Conservation (phyloP, 768 basidiomycete species). For the Grammothele lineata region DNA sequence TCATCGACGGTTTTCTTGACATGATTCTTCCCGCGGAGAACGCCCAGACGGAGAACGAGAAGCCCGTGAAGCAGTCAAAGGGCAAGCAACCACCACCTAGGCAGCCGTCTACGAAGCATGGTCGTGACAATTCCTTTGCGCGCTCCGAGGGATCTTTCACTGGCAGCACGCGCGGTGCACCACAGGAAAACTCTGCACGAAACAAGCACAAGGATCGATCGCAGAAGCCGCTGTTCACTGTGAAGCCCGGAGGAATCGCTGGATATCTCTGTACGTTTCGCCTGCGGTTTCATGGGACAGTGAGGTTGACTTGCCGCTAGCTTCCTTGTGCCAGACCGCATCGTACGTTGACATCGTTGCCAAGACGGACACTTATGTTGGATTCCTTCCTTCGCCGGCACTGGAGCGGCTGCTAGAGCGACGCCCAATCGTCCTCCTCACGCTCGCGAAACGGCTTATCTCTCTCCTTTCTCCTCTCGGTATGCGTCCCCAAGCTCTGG, state of each 20-base stretch:
- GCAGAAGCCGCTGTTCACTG: conserved; percentile 83
- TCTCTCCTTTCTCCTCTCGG: conserved; percentile 91
- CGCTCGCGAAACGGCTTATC: conserved; percentile 93
- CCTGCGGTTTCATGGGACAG: background rate
- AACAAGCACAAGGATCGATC: conserved; percentile 31
- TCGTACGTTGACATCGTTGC: conserved; percentile 97
- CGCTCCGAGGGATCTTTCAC: conserved; percentile 10
- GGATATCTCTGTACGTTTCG: conserved; percentile 76
- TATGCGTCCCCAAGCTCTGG: conserved; percentile 41
- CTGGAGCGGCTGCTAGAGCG: conserved; percentile 90
- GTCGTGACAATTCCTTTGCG: conserved; percentile 1
- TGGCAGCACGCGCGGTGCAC: conserved; percentile 6
- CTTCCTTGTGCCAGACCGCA: conserved; percentile 85
- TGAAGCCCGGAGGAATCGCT: conserved; percentile 96
- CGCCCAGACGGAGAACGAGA: background rate
- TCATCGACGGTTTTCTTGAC: conserved; percentile 94
- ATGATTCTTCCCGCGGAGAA: conserved; percentile 64
- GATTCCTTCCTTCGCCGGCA: conserved; percentile 85
- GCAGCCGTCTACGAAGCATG: background rate
- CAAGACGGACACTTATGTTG: conserved; percentile 98
- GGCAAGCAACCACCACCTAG: background rate
- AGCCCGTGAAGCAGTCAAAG: conserved; percentile 5
- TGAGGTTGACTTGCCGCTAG: conserved; percentile 32
- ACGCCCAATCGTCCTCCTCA: conserved; percentile 91
- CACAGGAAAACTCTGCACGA: conserved; percentile 14